Conservation (phyloP, 2,329 filamentous ascomycete genomes). For the Ascomycota sp. region DNA sequence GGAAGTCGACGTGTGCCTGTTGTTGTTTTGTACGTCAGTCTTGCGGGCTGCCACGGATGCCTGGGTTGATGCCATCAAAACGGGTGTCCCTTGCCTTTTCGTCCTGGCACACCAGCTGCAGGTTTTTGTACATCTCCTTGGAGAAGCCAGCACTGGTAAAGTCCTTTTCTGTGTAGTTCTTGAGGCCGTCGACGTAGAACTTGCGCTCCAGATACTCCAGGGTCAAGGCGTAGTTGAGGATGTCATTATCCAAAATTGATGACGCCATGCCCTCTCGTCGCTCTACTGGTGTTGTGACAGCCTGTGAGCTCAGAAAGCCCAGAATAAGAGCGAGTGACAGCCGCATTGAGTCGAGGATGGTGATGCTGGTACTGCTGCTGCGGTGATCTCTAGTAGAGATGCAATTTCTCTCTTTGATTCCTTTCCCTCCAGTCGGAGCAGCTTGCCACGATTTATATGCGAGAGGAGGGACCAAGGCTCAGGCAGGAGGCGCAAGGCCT, state of each 20-base stretch:
- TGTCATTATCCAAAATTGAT: conserved; percentile 4
- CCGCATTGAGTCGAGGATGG: background rate
- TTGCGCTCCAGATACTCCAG: conserved; percentile 35
- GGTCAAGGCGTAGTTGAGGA: conserved; percentile 24
- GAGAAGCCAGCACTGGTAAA: conserved; percentile 29
- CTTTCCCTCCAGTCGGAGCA: too few relatives aligned
- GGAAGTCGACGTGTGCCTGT: conserved; percentile 1
- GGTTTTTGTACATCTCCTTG: conserved; percentile 30
- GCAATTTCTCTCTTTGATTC: too few relatives aligned
- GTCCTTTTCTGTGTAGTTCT: conserved; percentile 29
- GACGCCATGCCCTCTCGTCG: background rate
- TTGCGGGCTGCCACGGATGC: background rate
- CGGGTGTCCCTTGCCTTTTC: conserved; percentile 11
- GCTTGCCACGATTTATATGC: too few relatives aligned
- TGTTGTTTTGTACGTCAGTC: too few relatives aligned
- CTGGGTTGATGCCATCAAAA: background rate
- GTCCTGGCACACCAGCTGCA: conserved; percentile 32
- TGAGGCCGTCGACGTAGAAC: conserved; percentile 38
- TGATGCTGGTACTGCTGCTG: too few relatives aligned
- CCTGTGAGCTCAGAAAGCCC: conserved; percentile 1
- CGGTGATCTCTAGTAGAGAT: too few relatives aligned
- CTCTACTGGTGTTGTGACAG: background rate
- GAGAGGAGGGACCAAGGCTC: too few relatives aligned
- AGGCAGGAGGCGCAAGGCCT: too few relatives aligned
- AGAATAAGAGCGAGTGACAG: conserved; percentile 1